Evolutionary conservation across 371 early-diverging fungal species (phyloP).

Genomic region (Rhizopus microsporus): DNA sequence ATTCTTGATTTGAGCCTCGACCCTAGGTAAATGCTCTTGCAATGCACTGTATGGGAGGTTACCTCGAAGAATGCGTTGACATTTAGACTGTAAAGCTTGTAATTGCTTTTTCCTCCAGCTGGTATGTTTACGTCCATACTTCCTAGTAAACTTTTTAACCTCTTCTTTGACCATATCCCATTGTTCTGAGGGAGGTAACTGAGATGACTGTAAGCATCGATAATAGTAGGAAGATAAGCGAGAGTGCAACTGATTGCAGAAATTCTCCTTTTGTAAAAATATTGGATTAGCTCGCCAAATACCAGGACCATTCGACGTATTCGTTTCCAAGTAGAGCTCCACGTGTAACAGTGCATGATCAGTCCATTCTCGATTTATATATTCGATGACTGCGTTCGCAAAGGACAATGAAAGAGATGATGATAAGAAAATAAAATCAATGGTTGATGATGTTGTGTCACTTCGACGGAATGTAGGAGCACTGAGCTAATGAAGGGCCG

Average conservation of each 20-base stretch:
- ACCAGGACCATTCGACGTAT: neutral
- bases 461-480: neutral
- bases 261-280: neutral
- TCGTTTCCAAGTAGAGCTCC: neutral
- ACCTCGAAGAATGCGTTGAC: neutral
- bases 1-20: neutral
- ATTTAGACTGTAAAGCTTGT: neutral
- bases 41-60: neutral
- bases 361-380: neutral
- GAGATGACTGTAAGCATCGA: neutral
- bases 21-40: neutral
- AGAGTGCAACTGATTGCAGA: neutral
- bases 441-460: neutral
- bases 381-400: neutral
- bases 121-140: neutral
- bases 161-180: neutral
- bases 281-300: slow-evolving; percentile 7
- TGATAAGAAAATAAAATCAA: neutral
- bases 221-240: neutral
- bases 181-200: neutral
- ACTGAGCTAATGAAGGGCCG: neutral
- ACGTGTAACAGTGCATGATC: slow-evolving; percentile 10
- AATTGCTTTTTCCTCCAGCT: neutral
- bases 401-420: neutral
- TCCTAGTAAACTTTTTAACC: neutral